Conservation (phyloP, 2,329 filamentous ascomycete species). For the Xylariaceae sp. region DNA sequence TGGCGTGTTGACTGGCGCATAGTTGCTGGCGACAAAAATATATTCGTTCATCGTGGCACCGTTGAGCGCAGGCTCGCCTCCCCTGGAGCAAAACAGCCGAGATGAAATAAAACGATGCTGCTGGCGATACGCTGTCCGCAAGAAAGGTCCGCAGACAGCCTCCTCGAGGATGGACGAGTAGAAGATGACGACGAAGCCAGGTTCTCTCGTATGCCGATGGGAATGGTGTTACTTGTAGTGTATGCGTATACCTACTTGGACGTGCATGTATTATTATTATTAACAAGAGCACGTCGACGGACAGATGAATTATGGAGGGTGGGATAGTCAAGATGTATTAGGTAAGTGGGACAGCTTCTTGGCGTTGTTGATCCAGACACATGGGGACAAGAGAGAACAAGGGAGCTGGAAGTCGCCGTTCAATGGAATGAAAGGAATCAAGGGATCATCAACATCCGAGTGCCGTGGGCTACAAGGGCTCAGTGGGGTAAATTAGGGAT, state of each 20-base stretch:
- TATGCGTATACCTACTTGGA: background rate
- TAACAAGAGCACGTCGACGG: background rate
- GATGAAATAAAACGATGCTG: background rate
- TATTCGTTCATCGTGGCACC: constrained; percentile 24
- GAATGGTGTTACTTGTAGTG: background rate
- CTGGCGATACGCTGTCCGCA: background rate
- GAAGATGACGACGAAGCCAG: background rate
- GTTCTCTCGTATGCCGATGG: background rate
- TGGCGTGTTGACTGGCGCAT: constrained; percentile 17
- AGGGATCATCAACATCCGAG: background rate
- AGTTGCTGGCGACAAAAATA: constrained; percentile 22
- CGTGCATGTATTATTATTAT: too few relatives aligned
- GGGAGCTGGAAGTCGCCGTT: constrained; percentile 8
- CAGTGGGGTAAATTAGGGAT: background rate
- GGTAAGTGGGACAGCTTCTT: constrained; percentile 1
- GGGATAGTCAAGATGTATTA: background rate
- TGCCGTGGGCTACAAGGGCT: background rate
- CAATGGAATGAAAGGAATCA: background rate
- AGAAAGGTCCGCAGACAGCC: background rate
- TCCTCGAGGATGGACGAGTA: background rate
- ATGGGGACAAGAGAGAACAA: background rate
- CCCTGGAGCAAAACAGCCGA: constrained; percentile 4
- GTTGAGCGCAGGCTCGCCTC: constrained; percentile 12
- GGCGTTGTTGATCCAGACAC: background rate
- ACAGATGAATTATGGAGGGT: background rate